Base-by-base conservation (phyloP, 1,284 basidiomycete genomes). In the Cerioporus squamosus region DNA sequence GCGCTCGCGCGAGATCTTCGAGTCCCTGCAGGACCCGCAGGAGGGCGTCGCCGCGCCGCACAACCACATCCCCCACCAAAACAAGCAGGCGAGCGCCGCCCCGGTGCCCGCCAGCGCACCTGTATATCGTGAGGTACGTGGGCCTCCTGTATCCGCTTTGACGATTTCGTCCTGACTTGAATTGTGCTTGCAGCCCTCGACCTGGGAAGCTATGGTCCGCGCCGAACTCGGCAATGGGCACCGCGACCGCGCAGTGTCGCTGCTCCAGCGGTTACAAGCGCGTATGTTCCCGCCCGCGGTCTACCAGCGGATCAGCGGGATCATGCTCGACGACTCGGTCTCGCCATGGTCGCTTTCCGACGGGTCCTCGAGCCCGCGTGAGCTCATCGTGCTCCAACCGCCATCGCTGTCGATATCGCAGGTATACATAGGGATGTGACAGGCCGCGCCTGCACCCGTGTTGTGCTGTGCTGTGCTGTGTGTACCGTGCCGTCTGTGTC, bases 131-230 rank as follows among this genome's bases (percentile, higher is more conserved):
- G 97, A 98, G 81, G 95, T 96, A 60, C 76, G 87, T 44, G 45
- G n/a, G n/a, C 33, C 33, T 50, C 20, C 44, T n/a, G 38, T 53
- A 50, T 17, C 22, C n/a, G 40, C 9, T 51, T 18, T 46, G 14
- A 40, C 39, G 39, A 29, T 29, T 5, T 6, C 39, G 39, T 17
- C 10, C 48, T 55, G 17, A 62, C 48, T 47, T 46, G 42, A 5
- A 5, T 60, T 40, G 29, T 29, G 29, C 29, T 5, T 61, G 2
- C 66, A 93, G 87, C 90, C 92, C 17, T 93, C 91, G 43, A 93
- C 93, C 1, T 95, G 93, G 88, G 95, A 97, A 72, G 87, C 87
- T 5, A 99, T 99, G 95, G 90, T 99, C 63, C 86, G 93, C 20
- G 93, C 93, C 3, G 97, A 99, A 74, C 79, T 98, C 9, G 85